Base-by-base conservation (phyloP, 2,329 filamentous ascomycete species). In the Paradendryphiella salina region DNA sequence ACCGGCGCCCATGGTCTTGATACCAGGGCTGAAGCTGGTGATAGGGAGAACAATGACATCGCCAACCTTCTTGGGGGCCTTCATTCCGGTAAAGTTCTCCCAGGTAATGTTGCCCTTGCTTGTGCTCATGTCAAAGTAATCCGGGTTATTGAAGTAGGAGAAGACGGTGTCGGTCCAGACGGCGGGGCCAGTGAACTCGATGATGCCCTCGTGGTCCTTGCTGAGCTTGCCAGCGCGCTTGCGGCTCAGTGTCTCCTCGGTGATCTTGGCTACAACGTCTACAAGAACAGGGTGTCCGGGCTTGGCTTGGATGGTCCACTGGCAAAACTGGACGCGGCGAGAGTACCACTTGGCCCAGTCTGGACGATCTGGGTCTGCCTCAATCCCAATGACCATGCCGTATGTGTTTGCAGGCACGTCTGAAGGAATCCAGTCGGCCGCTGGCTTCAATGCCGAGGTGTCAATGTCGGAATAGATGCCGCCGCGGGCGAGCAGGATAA, bases 331-430 rank as follows among this genome's bases (percentile, higher is more conserved):
- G 54, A 99, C 92, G 57, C 93, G 85, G 52, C 94, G 88, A 57
- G 90, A 94, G 78, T 97, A 99, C 94, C 93, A 97, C 1, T 96
- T 80, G 29, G 85, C 82, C 94, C 94, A 99, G 72, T 99, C 94
- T 3, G 84, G 83, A 39, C 94, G 85, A 73, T 97, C 91, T 0
- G 94, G 91, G 69, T 99, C 94, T 4, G 94, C 94, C 77, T 99
- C 94, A 60, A 99, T 96, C 52, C 94, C 94, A 65, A 97, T 82
- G 32, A 99, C 86, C 57, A 99, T 80, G 8, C 94, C 94, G 61
- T 97, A 82, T 1, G 85, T 83, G 56, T 87, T 85, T 57, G 85
- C 83, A 39, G 93, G 87, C 34, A 97, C 86, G 34, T 85, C 81
- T 1, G 83, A 73, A 1, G 94, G 93, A 8, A 99, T 81, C 94